A percentile compares a stretch with the other conserved stretches of the same genome.
phyloP scores from a whole-genome alignment of 2,329 filamentous ascomycete genomes.

The Colletotrichum abscissum region DNA sequence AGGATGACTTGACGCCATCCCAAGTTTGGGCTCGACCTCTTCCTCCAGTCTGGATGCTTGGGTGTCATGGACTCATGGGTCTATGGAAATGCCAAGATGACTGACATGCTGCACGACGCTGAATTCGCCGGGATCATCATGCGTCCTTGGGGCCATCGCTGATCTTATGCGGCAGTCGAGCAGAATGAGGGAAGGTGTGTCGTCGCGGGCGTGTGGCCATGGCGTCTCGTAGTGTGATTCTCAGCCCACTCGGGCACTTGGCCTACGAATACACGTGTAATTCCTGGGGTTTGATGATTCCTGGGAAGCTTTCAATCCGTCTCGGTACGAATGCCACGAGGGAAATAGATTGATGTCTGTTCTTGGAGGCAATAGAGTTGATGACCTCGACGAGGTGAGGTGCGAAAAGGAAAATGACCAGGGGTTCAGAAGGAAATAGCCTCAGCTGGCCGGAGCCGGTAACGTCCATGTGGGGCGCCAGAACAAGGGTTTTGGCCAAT shows the following conservation, averaged over 20 bases:
- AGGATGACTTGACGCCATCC: conserved; percentile 26
- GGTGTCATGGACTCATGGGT: not conserved
- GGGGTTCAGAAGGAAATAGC: conserved; percentile 4
- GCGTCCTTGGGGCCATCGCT: not conserved
- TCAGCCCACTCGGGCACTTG: not conserved
- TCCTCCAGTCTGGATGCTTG: not conserved
- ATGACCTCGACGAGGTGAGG: not conserved
- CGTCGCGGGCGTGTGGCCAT: not conserved
- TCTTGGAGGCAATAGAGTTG: too few species aligned
- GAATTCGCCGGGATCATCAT: not conserved
- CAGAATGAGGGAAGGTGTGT: not conserved
- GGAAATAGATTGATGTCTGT: not conserved
- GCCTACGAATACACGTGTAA: too few species aligned
- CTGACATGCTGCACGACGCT: not conserved
- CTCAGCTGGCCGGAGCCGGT: not conserved
- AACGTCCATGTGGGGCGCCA: not conserved
- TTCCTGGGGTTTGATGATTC: too few species aligned
- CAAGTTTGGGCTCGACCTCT: conserved; percentile 3
- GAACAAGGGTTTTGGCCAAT: not conserved
- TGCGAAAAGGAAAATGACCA: not conserved
- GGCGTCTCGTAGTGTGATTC: not conserved
- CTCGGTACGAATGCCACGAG: not conserved
- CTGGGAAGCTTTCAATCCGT: not conserved
- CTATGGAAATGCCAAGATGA: not conserved
- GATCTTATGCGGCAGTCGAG: not conserved